phyloP scores from a whole-genome alignment of 257 asterid genomes.

The Marsdenia floribunda region DNA sequence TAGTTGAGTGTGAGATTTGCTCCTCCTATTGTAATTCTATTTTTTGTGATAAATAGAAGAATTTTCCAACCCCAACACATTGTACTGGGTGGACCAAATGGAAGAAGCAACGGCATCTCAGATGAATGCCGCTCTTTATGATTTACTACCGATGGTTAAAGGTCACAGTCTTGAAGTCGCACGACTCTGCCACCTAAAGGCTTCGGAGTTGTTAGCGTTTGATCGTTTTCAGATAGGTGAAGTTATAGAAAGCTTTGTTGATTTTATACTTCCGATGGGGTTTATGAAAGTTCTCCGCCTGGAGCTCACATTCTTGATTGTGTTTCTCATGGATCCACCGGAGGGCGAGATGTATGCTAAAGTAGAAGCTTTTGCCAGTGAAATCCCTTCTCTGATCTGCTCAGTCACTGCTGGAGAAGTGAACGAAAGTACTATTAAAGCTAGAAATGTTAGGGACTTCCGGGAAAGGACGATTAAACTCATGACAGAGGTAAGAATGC shows the following conservation, averaged over 20 bases:
- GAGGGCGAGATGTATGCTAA: background rate
- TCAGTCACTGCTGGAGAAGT: background rate
- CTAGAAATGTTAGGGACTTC: background rate
- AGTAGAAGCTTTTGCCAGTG: background rate
- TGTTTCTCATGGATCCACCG: background rate
- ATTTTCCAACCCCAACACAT: no score
- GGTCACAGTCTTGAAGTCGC: background rate
- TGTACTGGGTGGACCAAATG: background rate
- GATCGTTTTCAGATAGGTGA: background rate
- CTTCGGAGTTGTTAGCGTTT: background rate
- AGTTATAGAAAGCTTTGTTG: background rate
- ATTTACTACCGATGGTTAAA: background rate
- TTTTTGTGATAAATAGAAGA: no score
- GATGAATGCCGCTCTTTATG: background rate
- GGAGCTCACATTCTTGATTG: background rate
- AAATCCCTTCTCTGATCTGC: background rate
- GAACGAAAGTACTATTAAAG: no score
- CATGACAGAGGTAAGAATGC: background rate
- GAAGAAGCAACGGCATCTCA: background rate
- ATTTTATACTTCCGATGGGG: background rate
- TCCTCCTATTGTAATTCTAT: no score
- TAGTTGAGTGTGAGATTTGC: no score
- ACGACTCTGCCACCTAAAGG: background rate
- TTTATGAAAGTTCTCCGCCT: background rate
- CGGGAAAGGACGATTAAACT: background rate